phyloP scores from a whole-genome alignment of 179 eudicot species.

The Amaranthus tricolor region DNA sequence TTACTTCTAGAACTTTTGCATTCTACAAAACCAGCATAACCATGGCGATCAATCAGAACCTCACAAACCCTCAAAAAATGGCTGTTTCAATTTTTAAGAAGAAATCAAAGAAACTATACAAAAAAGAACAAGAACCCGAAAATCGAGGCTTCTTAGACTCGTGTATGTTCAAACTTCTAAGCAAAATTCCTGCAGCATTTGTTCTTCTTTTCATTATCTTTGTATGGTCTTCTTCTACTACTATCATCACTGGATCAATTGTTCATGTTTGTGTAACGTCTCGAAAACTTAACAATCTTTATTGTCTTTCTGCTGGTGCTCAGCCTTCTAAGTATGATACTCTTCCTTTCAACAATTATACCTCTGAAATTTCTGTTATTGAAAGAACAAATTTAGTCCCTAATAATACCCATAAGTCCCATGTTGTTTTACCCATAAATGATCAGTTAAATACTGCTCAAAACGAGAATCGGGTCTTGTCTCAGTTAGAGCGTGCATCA shows the following conservation, averaged over 20 bases:
- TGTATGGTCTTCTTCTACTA: slow-evolving; percentile 66
- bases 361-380: slow-evolving; percentile 15
- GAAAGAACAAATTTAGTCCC: slow-evolving; percentile 6
- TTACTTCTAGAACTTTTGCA: neutral
- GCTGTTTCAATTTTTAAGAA: slow-evolving; percentile 39
- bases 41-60: neutral
- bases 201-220: slow-evolving; percentile 50
- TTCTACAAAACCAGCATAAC: slow-evolving; percentile 1
- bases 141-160: slow-evolving; percentile 23
- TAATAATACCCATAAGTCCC: slow-evolving; percentile 1
- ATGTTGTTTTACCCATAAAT: neutral
- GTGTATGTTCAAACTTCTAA: slow-evolving; percentile 19
- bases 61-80: slow-evolving; percentile 23
- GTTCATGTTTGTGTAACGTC: slow-evolving; percentile 69
- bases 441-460: too few species aligned
- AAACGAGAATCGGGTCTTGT: too few species aligned
- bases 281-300: slow-evolving; percentile 53
- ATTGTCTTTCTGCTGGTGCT: slow-evolving; percentile 63
- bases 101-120: slow-evolving; percentile 31
- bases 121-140: slow-evolving; percentile 15
- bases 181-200: slow-evolving; percentile 34
- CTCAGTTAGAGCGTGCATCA: neutral
- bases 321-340: slow-evolving; percentile 37
- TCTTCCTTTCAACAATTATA: slow-evolving; percentile 20
- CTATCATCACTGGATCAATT: slow-evolving; percentile 55